Conservation (phyloP, 257 asterid species). For the Nicotiana attenuata region DNA sequence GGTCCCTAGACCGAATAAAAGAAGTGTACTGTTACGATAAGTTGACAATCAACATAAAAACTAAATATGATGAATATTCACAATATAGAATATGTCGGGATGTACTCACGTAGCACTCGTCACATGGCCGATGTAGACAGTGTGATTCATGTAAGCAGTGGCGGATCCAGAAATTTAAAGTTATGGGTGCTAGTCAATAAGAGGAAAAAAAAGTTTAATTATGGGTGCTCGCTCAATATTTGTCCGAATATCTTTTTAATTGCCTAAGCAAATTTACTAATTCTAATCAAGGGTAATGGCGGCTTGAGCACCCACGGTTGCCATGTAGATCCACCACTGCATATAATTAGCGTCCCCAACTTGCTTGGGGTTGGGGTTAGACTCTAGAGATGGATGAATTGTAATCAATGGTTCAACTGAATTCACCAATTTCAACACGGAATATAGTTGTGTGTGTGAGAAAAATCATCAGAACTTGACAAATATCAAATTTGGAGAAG, state of each 20-base stretch:
- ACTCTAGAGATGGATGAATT: neutral
- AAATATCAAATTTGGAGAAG: neutral
- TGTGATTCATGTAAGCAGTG: no score
- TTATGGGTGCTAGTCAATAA: no score
- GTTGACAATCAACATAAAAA: neutral
- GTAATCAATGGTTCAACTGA: neutral
- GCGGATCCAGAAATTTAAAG: no score
- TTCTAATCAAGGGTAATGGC: no score
- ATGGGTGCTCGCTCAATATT: no score
- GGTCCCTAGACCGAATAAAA: neutral
- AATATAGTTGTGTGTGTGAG: neutral
- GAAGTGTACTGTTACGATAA: neutral
- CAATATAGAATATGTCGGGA: neutral
- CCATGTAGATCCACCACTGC: no score
- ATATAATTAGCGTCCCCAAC: neutral
- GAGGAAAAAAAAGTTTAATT: no score
- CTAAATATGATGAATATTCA: neutral
- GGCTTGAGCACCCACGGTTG: no score
- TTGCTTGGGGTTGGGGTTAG: neutral
- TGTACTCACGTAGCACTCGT: neutral
- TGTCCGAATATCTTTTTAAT: no score
- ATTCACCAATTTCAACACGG: neutral
- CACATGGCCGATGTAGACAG: neutral
- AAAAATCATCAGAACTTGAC: neutral
- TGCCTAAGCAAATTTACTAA: no score